Evolutionary conservation across 257 asterid species (phyloP), one percentile per base, ranked within the genome.

Genomic region (Jacaranda copaia): DNA sequence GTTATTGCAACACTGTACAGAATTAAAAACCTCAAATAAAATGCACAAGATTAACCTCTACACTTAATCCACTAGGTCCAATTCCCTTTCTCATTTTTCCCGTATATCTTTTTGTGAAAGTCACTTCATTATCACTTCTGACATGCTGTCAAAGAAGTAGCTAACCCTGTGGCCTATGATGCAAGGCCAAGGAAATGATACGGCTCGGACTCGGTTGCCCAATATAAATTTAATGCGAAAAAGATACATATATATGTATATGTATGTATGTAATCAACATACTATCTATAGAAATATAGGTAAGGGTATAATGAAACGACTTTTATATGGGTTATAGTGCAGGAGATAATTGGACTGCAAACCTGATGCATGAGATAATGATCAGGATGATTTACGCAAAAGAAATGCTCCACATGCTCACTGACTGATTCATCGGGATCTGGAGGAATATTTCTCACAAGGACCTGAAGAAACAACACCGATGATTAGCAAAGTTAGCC

Each of bases 321-420:
- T 0, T 25, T 25, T 25, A 25, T 25, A 25, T 25, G 1, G 32
- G 32, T 25, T 25, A 25, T 25, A 25, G 32, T 25, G 32, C 32
- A 2, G 2, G 32, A 25, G 32, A 25, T 25, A 25, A 25, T 25
- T 25, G 32, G 32, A 70, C 73, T 57, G 57, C 81, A 42, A 70
- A 86, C 89, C 98, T 94, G 96, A 82, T 89, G 97, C 48, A 83
- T 60, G 80, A 95, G 98, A 86, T 91, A 95, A 72, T 85, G 83
- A 80, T 89, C 90, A 1, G 97, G 89, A 87, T 95, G 99, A 73
- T 92, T 91, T 69, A 95, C 98, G 51, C 94, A 89, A 79, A 95
- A 95, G 93, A 95, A 95, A 88, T 93, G 99, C 77, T 91, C 96
- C 83, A 95, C 97, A 14, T 93, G 98, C 86, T 90, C 89, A 66